Percentiles rank a stretch among this genome's conserved stretches.
Evolutionary conservation across 2,329 filamentous ascomycete species (phyloP).

Genomic region (Diaporthe capsici): DNA sequence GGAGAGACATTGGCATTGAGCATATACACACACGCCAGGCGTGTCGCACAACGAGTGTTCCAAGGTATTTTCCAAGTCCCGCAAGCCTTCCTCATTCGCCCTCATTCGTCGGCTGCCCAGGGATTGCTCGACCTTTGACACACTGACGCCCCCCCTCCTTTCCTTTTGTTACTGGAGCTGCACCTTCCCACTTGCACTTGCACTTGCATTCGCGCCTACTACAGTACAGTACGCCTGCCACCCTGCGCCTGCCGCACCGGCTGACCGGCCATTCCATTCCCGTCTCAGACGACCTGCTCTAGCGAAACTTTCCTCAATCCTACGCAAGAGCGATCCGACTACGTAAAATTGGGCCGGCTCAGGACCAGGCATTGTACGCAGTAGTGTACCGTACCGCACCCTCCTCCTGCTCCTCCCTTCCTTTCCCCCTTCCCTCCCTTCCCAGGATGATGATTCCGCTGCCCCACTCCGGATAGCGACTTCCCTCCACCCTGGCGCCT

Average conservation of each 20-base stretch:
- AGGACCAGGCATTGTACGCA: neutral
- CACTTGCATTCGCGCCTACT: conserved; percentile 25
- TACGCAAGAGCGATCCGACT: neutral
- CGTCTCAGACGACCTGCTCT: neutral
- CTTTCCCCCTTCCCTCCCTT: neutral
- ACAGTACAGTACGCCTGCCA: neutral
- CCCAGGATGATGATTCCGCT: conserved; percentile 24
- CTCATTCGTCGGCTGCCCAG: neutral
- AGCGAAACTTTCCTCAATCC: conserved; percentile 12
- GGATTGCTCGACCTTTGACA: neutral
- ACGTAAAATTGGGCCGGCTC: conserved; percentile 22
- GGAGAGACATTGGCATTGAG: neutral
- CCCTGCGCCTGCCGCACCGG: conserved; percentile 3
- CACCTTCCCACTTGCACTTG: neutral
- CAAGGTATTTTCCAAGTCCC: neutral
- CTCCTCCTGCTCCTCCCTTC: conserved; percentile 9
- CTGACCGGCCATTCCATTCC: conserved; percentile 21
- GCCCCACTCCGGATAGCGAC: conserved; percentile 37
- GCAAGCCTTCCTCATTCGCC: neutral
- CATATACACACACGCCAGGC: neutral
- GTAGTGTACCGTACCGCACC: neutral
- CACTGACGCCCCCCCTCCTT: neutral
- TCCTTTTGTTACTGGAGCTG: neutral
- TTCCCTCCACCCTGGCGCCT: conserved; percentile 28
- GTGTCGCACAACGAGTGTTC: neutral